Evolutionary conservation across 2,329 filamentous ascomycete genomes (phyloP), one percentile per base, ranked within the genome.

Genomic region (Onygena corvina): DNA sequence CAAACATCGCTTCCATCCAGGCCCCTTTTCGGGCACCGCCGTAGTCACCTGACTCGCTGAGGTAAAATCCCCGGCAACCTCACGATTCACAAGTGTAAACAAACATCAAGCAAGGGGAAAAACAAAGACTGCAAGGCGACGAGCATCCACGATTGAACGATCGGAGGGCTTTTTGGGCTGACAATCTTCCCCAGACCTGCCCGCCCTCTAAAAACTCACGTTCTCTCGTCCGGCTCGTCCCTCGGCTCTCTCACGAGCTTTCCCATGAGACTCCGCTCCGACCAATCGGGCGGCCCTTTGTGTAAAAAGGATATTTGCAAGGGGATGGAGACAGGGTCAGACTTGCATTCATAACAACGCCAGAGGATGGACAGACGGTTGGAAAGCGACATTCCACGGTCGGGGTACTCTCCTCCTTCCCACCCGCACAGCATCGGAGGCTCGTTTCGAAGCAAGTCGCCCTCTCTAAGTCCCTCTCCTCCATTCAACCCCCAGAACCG

Each of bases 401-500:
- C 36, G 36, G 25, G 36, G 18, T 40, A 40, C 36, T 40, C 20
- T 40, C 12, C 7, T n/a, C 20, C 36, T 21, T 21, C 36, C 4
- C n/a, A n/a, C n/a, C 25, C 20, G 11, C 21, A 11, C 36, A 40
- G 18, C 20, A 40, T 40, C 36, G 25, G n/a, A n/a, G n/a, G 36
- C 20, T 12, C 36, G 1, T 40, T 40, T 12, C 42, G 42, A n/a
- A 46, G 25, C 42, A 16, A 14, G 50, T 50, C 46, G 49, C 49
- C 48, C 38, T 46, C 36, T 18, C 36, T 40, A 18, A 40, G 36
- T 40, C 36, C 46, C 29, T 36, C 33, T 3, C 21, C 46, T 4
- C 25, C 46, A 30, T 47, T 47, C 49, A 58, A 55, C 36, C 50
- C 57, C 14, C 60, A 60, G 51, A 59, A 57, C 45, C 58, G 59